Percentiles rank a stretch among this genome's conserved stretches.
phyloP scores from a whole-genome alignment of 75 land plant species.

The Cunninghamia lanceolata region DNA sequence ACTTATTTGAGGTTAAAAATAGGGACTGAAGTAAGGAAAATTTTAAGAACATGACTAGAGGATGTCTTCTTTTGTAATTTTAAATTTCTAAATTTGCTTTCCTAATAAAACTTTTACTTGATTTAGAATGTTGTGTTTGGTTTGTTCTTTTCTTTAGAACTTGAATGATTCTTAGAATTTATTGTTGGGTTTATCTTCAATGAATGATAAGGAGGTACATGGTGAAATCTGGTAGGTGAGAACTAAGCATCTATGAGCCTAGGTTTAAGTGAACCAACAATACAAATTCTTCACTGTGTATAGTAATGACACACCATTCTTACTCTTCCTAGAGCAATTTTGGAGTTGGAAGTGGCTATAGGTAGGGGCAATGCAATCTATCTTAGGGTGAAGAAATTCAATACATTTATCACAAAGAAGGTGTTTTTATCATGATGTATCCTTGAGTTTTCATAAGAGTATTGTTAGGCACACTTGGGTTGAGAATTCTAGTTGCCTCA shows the following conservation, averaged over 20 bases:
- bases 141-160: not conserved
- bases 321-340: not conserved
- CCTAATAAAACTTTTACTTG: not conserved
- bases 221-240: not conserved
- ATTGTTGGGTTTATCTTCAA: not conserved
- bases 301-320: no score
- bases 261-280: not conserved
- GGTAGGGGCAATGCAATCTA: not conserved
- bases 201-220: not conserved
- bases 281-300: not conserved
- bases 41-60: not conserved
- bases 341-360: not conserved
- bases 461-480: constrained; percentile 66
- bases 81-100: no score
- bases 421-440: constrained; percentile 43
- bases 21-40: not conserved
- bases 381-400: not conserved
- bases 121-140: not conserved
- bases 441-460: constrained; percentile 72
- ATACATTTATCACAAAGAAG: not conserved
- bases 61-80: not conserved
- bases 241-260: not conserved
- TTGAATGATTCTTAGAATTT: not conserved
- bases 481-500: constrained; percentile 54
- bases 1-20: no score